Evolutionary conservation across 768 basidiomycete genomes (phyloP), one percentile per base, ranked within the genome.

Genomic region (Amyloporia xantha): DNA sequence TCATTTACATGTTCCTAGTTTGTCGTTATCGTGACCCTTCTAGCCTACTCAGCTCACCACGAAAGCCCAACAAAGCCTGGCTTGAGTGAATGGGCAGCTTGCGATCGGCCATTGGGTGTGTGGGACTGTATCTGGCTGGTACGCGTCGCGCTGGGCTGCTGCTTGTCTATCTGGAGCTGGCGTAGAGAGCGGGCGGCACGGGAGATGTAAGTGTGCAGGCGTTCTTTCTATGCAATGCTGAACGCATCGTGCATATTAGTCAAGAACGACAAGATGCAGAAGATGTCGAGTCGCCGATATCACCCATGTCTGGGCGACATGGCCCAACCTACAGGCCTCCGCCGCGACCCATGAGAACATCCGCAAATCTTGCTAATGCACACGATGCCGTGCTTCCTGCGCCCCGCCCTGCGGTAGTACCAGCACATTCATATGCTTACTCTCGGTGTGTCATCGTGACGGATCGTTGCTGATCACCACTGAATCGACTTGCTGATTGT

Each of bases 81-180:
- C 3, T 46, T 68, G 35, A 74, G 70, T 41, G 84, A 87, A 65
- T 84, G 84, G 71, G 56, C 66, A 21, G 81, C 81, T 0, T 87
- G 85, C 54, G 71, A 71, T 38, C 73, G 78, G 15, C 84, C 85
- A 6, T 62, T 87, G 21, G 85, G 86, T 5, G 66, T 71, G 2
- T 87, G 84, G 85, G 75, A 81, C 44, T 70, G 72, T 28, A 66
- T 87, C 4, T 87, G 85, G 85, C 61, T 81, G 21, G 66, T 72
- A 17, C 71, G 81, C 44, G 75, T 76, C 1, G 59, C 69, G 10
- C 56, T 84, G 28, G 76, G 78, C 7, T 67, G 71, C 30, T 55
- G 59, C 23, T 57, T 85, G 44, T 69, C 77, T 1, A 73, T 73
- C 52, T 86, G 84, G 84, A 74, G 75, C 36, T 86, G 72, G 58